Conservation (phyloP, 495 filamentous ascomycete species). For the Aspergillus baeticus region DNA sequence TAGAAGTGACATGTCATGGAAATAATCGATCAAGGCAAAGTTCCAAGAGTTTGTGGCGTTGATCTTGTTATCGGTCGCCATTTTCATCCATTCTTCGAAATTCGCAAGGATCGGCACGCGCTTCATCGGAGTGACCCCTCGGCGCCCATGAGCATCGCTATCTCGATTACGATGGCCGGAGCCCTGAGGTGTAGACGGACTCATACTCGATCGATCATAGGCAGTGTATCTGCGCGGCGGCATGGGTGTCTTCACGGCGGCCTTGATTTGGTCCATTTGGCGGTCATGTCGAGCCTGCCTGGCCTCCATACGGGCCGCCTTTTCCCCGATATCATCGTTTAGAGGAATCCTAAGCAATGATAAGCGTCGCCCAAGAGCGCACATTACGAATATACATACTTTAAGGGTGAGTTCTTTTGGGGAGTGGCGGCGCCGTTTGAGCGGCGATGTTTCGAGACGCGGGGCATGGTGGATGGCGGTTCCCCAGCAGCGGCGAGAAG, state of each 20-base stretch:
- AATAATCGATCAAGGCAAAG: constrained; percentile 98
- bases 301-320: constrained; percentile 82
- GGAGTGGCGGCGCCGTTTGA: constrained; percentile 55
- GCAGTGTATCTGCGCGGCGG: constrained; percentile 61
- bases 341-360: constrained; percentile 67
- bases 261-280: constrained; percentile 88
- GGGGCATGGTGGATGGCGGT: constrained; percentile 60
- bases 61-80: constrained; percentile 99
- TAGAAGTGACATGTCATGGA: constrained; percentile 97
- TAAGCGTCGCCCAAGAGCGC: constrained; percentile 12
- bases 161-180: constrained; percentile 52
- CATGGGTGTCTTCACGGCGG: constrained; percentile 80
- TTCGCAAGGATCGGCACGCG: constrained; percentile 93
- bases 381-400: constrained; percentile 45
- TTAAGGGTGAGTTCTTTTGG: constrained; percentile 65
- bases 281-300: constrained; percentile 85
- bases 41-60: constrained; percentile 99
- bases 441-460: constrained; percentile 56
- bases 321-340: constrained; percentile 93
- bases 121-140: constrained; percentile 90
- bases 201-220: constrained; percentile 63
- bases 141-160: constrained; percentile 61
- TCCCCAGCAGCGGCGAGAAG: constrained; percentile 19
- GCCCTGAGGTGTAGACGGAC: constrained; percentile 63
- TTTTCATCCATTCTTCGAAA: constrained; percentile 99